Conservation (phyloP, 306 rosid species). For the Comarum palustre region DNA sequence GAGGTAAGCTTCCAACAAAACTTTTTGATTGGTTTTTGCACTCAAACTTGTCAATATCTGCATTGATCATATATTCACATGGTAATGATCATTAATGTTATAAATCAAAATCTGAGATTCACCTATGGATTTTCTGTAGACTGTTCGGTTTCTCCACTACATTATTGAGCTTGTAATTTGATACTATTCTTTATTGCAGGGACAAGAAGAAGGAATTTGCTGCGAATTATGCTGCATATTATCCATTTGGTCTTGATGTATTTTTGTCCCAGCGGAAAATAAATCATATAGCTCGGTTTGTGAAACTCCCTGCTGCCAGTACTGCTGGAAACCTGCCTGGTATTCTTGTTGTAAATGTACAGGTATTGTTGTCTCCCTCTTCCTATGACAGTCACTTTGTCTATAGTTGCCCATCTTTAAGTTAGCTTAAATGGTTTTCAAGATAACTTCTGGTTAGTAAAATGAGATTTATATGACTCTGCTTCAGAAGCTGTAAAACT, state of each 20-base stretch:
- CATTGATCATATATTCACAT: not conserved
- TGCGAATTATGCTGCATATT: conserved; percentile 69
- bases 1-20: conserved; percentile 51
- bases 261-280: conserved; percentile 83
- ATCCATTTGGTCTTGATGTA: conserved; percentile 92
- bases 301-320: conserved; percentile 62
- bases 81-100: not conserved
- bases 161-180: conserved; percentile 20
- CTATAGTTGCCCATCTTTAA: not conserved
- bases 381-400: not conserved
- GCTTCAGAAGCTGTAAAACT: not conserved
- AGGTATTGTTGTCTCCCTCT: conserved; percentile 44
- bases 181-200: conserved; percentile 46
- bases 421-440: not conserved
- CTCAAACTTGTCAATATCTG: conserved; percentile 4
- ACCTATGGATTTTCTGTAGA: not conserved
- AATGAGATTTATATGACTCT: not conserved
- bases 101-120: not conserved
- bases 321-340: conserved; percentile 63
- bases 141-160: not conserved
- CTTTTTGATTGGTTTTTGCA: conserved; percentile 19
- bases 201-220: conserved; percentile 92
- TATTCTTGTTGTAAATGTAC: conserved; percentile 87
- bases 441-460: not conserved
- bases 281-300: conserved; percentile 77